phyloP scores from a whole-genome alignment of 108 stramenopile genomes.

The Stephanodiscus triporus region DNA sequence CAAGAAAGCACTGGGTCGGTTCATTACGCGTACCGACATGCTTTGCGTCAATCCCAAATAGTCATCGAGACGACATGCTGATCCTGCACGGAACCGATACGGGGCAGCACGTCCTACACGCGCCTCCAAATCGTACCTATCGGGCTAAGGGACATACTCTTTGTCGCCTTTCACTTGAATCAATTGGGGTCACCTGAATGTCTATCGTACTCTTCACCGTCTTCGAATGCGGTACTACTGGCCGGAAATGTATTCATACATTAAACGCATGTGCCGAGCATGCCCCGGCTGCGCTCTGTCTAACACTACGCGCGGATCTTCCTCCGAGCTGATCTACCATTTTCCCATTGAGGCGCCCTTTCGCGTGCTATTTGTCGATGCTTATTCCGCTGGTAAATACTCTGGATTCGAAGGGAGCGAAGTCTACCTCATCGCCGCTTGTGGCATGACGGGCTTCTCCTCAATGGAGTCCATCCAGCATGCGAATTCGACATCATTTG shows the following conservation, averaged over 20 bases:
- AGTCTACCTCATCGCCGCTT: neutral
- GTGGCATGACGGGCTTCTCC: neutral
- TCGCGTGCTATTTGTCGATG: neutral
- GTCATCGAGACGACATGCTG: conserved; percentile 8
- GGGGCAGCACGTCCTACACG: neutral
- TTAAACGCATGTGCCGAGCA: neutral
- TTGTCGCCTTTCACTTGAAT: conserved; percentile 22
- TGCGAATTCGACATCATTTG: neutral
- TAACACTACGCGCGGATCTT: neutral
- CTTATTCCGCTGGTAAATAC: neutral
- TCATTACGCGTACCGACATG: neutral
- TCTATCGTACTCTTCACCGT: neutral
- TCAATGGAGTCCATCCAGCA: neutral
- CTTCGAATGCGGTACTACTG: conserved; percentile 22
- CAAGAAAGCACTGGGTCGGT: neutral
- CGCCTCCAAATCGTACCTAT: conserved; percentile 5
- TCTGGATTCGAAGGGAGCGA: neutral
- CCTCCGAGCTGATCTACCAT: neutral
- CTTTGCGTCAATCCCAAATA: neutral
- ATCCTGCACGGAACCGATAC: conserved; percentile 5
- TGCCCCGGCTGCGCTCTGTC: neutral
- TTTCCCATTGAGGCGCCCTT: conserved; percentile 6
- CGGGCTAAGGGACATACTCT: conserved; percentile 18
- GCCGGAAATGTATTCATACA: conserved; percentile 21
- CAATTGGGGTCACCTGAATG: conserved; percentile 24